These are phyloP conservation scores for Xylona heveae DNA, from an alignment of 495 filamentous ascomycete genomes.

Conservation along the genomic window DNA sequence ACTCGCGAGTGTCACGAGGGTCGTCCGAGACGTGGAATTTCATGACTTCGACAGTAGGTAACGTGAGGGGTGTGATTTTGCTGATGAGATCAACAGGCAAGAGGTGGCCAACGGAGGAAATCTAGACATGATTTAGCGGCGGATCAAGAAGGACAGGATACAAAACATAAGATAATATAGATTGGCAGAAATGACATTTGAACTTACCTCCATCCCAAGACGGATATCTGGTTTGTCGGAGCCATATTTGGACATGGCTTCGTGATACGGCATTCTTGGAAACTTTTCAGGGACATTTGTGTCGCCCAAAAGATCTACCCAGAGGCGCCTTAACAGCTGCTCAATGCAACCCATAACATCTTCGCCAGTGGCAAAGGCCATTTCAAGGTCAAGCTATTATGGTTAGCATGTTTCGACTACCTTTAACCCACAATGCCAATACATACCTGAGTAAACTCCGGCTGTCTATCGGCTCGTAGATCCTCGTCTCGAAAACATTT, in stretches of 20 bases:
- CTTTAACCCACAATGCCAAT: not conserved
- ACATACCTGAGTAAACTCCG: constrained; percentile 82
- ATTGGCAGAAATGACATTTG: not conserved
- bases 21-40: constrained; percentile 29
- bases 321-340: constrained; percentile 35
- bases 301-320: constrained; percentile 17
- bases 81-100: constrained; percentile 42
- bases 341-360: constrained; percentile 57
- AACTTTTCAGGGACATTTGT: constrained; percentile 21
- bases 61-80: constrained; percentile 42
- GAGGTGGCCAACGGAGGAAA: constrained; percentile 36
- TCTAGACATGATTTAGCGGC: constrained; percentile 17
- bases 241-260: constrained; percentile 64
- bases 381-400: constrained; percentile 71
- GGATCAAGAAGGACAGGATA: too few species aligned
- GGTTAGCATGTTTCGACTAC: not conserved
- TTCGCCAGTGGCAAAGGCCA: constrained; percentile 55
- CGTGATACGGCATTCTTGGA: constrained; percentile 41
- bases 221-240: constrained; percentile 85
- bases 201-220: constrained; percentile 27
- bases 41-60: constrained; percentile 52
- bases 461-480: constrained; percentile 77
- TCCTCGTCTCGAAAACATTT: constrained; percentile 94
- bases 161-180: too few species aligned
- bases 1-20: constrained; percentile 27